Evolutionary conservation across 768 basidiomycete species (phyloP), one percentile per base, ranked within the genome.

Genomic region (Termitomyces sp.): DNA sequence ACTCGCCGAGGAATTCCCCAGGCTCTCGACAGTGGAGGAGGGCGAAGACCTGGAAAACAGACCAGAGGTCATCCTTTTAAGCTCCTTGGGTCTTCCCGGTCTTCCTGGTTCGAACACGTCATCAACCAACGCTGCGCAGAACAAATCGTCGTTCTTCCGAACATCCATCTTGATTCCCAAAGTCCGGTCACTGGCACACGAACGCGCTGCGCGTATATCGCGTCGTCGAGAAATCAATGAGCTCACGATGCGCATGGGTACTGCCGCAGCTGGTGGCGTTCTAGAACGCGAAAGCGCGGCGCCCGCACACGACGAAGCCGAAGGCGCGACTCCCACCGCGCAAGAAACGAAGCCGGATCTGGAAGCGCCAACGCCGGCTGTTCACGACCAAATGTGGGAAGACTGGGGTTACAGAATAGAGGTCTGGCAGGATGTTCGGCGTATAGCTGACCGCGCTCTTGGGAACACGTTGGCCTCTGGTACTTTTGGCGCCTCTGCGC

Each of bases 171-270:
- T 93, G 30, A 84, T 93, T 7, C 93, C 92, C 4, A 68, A 73
- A 18, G 68, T 72, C 3, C 83, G 92, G 13, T 85, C 86, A 12
- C 68, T 76, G 30, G 63, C 67, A 2, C 71, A 75, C 12, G 92
- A 94, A 67, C 78, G 77, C 47, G 70, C 75, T 8, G 81, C 76
- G 52, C 82, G 92, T 49, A 76, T 87, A 60, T 72, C 75, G 4
- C 76, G 92, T 38, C 77, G 92, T 58, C 77, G 83, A 58, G 87
- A 93, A 64, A 83, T 92, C 56, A 94, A 94, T 68, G 87, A 91
- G 66, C 73, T 94, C 48, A 86, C 83, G 0, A 88, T 91, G 79
- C 83, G 89, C n/a, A 91, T 92, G 85, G 92, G 84, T 5, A 78
- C 93, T 40, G 89, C 88, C 36, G 81, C 82, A 0, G 79, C 91